Conservation (phyloP, 2,329 filamentous ascomycete genomes). For the Phyllosticta citriasiana region DNA sequence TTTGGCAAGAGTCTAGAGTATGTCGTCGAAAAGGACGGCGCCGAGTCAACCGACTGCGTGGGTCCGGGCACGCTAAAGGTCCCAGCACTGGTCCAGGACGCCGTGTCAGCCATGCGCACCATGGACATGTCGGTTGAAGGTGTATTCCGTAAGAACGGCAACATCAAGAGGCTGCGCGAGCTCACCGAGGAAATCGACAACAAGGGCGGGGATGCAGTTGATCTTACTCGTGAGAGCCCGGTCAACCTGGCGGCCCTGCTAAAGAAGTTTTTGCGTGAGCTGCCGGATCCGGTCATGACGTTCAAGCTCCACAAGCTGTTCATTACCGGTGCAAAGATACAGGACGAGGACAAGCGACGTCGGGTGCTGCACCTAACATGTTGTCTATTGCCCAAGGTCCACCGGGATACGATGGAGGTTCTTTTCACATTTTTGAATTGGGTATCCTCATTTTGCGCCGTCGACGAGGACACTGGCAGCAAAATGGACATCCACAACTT, state of each 20-base stretch:
- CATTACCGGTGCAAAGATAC: conserved; percentile 78
- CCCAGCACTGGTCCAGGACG: conserved; percentile 89
- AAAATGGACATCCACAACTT: conserved; percentile 99
- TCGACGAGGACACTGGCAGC: conserved; percentile 92
- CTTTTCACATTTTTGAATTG: conserved; percentile 94
- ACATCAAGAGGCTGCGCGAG: conserved; percentile 87
- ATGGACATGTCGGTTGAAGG: conserved; percentile 99
- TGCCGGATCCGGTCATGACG: conserved; percentile 89
- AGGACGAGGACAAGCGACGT: conserved; percentile 69
- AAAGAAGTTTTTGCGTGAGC: conserved; percentile 88
- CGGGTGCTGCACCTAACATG: conserved; percentile 83
- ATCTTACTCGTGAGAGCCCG: conserved; percentile 78
- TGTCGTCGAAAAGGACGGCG: conserved; percentile 85
- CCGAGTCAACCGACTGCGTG: conserved; percentile 95
- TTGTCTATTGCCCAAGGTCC: conserved; percentile 82
- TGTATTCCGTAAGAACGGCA: conserved; percentile 98
- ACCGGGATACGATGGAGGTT: conserved; percentile 90
- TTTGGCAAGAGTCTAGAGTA: conserved; percentile 84
- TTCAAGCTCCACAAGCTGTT: conserved; percentile 90
- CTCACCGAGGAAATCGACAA: conserved; percentile 77
- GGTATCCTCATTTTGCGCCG: conserved; percentile 93
- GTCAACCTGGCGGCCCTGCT: conserved; percentile 89
- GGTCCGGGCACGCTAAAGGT: conserved; percentile 84
- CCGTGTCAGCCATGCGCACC: conserved; percentile 87
- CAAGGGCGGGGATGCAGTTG: conserved; percentile 74